Evolutionary conservation across 78 protist species (phyloP).

Genomic region (Tieghemostelium lacteum): DNA sequence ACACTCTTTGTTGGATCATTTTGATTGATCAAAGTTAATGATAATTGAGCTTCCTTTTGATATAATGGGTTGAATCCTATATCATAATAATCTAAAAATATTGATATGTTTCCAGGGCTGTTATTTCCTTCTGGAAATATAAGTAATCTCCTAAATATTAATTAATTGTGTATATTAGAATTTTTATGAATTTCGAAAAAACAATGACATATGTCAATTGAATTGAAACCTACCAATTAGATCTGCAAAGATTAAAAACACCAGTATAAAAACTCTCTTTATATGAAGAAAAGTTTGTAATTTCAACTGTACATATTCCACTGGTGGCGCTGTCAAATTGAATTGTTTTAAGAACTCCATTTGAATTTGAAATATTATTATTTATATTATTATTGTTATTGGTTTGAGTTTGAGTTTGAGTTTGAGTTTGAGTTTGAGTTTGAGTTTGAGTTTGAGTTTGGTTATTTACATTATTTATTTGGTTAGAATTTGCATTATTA

Average conservation of each 20-base stretch:
- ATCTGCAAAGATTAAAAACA: slow-evolving; percentile 50
- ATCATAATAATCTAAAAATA: slow-evolving; percentile 70
- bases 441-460: neutral
- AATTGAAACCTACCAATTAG: slow-evolving; percentile 46
- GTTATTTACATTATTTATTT: too few relatives aligned
- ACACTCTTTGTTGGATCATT: slow-evolving; percentile 47
- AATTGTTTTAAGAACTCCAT: neutral
- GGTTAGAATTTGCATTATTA: neutral
- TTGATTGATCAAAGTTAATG: slow-evolving; percentile 67
- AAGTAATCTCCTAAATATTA: slow-evolving; percentile 36
- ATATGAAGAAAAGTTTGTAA: slow-evolving; percentile 14
- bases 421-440: neutral
- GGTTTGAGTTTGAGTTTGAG: neutral
- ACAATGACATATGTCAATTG: neutral
- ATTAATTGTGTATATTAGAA: neutral
- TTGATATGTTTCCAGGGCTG: slow-evolving; percentile 77
- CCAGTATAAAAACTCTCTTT: slow-evolving; percentile 70
- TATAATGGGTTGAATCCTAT: slow-evolving; percentile 67
- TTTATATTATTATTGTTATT: neutral
- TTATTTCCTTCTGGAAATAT: slow-evolving; percentile 78
- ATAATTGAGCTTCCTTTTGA: slow-evolving; percentile 60
- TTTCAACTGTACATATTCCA: slow-evolving; percentile 66
- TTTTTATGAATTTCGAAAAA: neutral
- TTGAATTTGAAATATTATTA: too few relatives aligned
- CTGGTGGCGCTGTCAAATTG: slow-evolving; percentile 1